Evolutionary conservation across 2,329 filamentous ascomycete genomes (phyloP), one percentile per base, ranked within the genome.

Genomic region (Neofusicoccum parvum): DNA sequence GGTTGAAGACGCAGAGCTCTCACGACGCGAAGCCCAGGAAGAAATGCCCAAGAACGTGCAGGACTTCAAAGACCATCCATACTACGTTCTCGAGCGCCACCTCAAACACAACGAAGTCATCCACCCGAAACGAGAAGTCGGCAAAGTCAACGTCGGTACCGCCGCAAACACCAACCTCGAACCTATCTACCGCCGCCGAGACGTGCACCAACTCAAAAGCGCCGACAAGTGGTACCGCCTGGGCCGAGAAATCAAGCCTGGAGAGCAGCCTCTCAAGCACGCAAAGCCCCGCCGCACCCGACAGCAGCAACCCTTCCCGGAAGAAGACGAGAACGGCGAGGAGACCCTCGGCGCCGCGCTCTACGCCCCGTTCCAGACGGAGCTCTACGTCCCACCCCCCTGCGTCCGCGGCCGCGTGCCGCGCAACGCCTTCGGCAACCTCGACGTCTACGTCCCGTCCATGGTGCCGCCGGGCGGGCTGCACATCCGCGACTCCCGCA

Each of bases 211-310:
- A 5, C 92, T 92, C 1, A 87, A 89, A 68, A 96, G 88, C 68
- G 88, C 88, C 3, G 92, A 96, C 70, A 92, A 91, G 68, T 99
- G 95, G 96, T 97, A 95, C 76, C 88, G 94, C 2, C 79, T 94
- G 67, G 95, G 95, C 0, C 85, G 92, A 32, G 89, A 93, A 68
- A 87, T 99, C 7, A 92, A 88, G 65, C 56, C 66, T 0, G 88
- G 90, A 14, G 92, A 97, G 75, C 90, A 95, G 65, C 92, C 95
- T 0, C 84, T 91, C 14, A 98, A 97, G 74, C 89, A 90, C 74
- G 76, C 82, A 39, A 77, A 50, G 76, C 75, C 71, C 37, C 79
- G 74, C 63, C 56, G 69, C 69, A 3, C 70, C 71, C 15, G 36
- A 10, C n/a, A 72, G 69, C 34, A n/a, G 2, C 45, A 43, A 9